Evolutionary conservation across 2,329 filamentous ascomycete genomes (phyloP), one percentile per base, ranked within the genome.

Genomic region (Xylaria sp.): DNA sequence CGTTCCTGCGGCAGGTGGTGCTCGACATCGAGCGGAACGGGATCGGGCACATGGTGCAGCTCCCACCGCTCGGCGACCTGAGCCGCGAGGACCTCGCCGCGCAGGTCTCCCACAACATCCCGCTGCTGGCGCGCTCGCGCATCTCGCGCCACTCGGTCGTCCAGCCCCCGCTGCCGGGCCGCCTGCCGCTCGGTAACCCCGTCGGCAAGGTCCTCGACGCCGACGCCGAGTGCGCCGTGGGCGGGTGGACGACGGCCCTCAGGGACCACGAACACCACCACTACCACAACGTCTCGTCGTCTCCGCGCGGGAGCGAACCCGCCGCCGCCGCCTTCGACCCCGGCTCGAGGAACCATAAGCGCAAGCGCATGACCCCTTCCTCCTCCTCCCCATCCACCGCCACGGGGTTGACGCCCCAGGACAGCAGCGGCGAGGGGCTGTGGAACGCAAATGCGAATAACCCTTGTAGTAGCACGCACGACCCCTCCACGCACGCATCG

Each of bases 1-100:
- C 90, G 0, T 96, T 96, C 68, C 76, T 96, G n/a, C 86, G 88
- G 9, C 92, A 97, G 67, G 76, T 93, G 1, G 84, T 92, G 53
- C 79, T 92, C n/a, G 92, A 97, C 63, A 83, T 96, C 7, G 85
- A 91, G 34, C 69, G 70, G 26, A 80, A 78, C 55, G 73, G 71
- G 1, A 66, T 83, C 21, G 59, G 66, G 2, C 57, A 67, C 2
- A 64, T 67, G 9, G 69, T 77, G 8, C 66, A 62, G 7, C 58
- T 78, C n/a, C 71, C 76, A 1, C 63, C 59, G 2, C 59, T 78
- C 13, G 63, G 65, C 13, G 69, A 67, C 37, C 69, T 74, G 41
- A 67, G 66, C n/a, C n/a, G n/a, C 11, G 57, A 67, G 40, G 55
- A 67, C 2, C 69, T 70, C 39, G 65, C 64, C 2, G 61, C 39